Percentiles rank a stretch among this genome's conserved stretches.
phyloP scores from a whole-genome alignment of 1,284 basidiomycete genomes.

The Cutaneotrichosporon sp. region DNA sequence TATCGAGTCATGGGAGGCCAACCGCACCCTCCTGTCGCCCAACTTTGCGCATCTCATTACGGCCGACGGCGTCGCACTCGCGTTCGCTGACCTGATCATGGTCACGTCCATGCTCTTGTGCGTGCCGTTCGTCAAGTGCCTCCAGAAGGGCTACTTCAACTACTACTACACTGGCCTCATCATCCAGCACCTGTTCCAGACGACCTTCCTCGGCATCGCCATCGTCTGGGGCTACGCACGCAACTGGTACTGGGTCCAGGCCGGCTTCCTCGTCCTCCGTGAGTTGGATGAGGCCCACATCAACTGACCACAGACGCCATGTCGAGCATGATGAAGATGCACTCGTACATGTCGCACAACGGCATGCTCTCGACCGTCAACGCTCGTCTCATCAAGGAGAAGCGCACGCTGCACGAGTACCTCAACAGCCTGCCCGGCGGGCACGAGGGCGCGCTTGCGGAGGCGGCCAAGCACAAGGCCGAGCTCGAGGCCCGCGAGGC shows the following conservation, averaged over 20 bases:
- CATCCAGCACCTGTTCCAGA: slow-evolving; percentile 78
- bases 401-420: slow-evolving; percentile 36
- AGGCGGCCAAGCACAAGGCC: slow-evolving; percentile 38
- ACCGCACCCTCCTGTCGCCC: slow-evolving; percentile 75
- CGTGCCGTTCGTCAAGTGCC: slow-evolving; percentile 77
- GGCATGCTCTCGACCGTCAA: slow-evolving; percentile 71
- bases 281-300: slow-evolving; percentile 22
- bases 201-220: slow-evolving; percentile 65
- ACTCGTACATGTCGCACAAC: slow-evolving; percentile 90
- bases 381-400: slow-evolving; percentile 41
- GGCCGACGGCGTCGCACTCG: slow-evolving; percentile 77
- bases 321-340: slow-evolving; percentile 61
- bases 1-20: slow-evolving; percentile 69
- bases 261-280: slow-evolving; percentile 89
- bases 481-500: slow-evolving; percentile 44
- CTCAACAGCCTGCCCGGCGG: slow-evolving; percentile 44
- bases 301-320: slow-evolving; percentile 38
- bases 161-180: slow-evolving; percentile 74
- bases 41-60: slow-evolving; percentile 87
- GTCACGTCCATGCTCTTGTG: slow-evolving; percentile 71
- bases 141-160: slow-evolving; percentile 73
- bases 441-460: slow-evolving; percentile 35
- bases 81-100: slow-evolving; percentile 78
- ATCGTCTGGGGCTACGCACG: slow-evolving; percentile 61
- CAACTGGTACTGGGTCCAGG: slow-evolving; percentile 98